Evolutionary conservation across 495 filamentous ascomycete genomes (phyloP), one percentile per base, ranked within the genome.

Genomic region (Parathielavia appendiculata): DNA sequence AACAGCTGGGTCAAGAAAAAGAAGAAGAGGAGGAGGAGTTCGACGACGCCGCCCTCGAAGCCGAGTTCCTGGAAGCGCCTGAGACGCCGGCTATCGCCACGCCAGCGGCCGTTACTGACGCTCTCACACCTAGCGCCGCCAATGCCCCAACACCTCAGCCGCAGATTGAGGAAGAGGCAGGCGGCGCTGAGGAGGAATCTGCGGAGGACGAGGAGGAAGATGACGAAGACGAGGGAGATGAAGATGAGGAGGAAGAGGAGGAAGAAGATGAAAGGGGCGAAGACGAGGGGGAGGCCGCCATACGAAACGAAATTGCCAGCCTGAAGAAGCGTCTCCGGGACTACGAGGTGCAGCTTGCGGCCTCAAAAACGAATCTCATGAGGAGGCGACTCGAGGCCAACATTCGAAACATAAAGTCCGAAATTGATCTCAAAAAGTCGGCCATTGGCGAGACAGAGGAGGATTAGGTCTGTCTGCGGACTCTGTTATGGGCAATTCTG

Each of bases 381-480:
- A 76, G 73, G 65, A 76, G 75, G 63, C 74, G 83, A 14, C 60
- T 85, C 7, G 71, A 75, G 60, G 69, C 67, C n/a, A 83, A 73
- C 58, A 78, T 84, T 50, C 72, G 75, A 64, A 80, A 75, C 26
- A 61, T 83, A 55, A 71, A 77, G 69, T 68, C 69, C 38, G 83
- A 87, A 66, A 75, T 86, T 35, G 70, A 75, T 45, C 67, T 87
- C 39, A 88, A 87, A 73, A 77, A 74, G 69, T 74, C 75, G 8
- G 71, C 78, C 6, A 71, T 83, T 41, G 76, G 75, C 12, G 66
- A 79, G 50, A 71, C 65, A 13, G 77, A 81, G 20, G 76, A 80
- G 63, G 70, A 66, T 46, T 64, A 57, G 44, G 48, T 10, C 17
- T 11, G 7, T 16, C 10, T 14, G 32, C 38, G 38, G 8, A 1